Evolutionary conservation across 768 basidiomycete species (phyloP).

Genomic region (Myochromella boudieri): DNA sequence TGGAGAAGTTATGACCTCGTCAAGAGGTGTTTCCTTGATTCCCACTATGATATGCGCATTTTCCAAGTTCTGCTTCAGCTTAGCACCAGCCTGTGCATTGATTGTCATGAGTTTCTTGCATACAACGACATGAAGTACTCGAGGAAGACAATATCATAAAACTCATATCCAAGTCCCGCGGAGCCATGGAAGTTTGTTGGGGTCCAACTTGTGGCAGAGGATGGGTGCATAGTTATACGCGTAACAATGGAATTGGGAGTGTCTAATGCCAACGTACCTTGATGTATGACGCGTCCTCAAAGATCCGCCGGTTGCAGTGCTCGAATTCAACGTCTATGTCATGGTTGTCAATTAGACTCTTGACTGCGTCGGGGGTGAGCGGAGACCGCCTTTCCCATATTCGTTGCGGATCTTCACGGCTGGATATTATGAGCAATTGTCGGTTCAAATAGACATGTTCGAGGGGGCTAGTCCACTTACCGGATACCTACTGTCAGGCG

Average conservation of each 20-base stretch:
- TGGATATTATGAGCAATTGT: constrained; percentile 11
- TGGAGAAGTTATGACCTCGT: constrained; percentile 53
- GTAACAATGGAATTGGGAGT: not conserved
- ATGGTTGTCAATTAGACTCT: constrained; percentile 55
- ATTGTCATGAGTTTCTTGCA: constrained; percentile 4
- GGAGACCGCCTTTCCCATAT: constrained; percentile 90
- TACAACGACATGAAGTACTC: constrained; percentile 1
- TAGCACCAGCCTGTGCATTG: constrained; percentile 71
- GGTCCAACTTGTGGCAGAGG: constrained; percentile 3
- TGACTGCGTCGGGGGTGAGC: constrained; percentile 74
- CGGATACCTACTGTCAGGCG: constrained; percentile 34
- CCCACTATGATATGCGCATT: constrained; percentile 78
- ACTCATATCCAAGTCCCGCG: not conserved
- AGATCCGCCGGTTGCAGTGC: constrained; percentile 75
- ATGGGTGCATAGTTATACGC: not conserved
- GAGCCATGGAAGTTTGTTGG: constrained; percentile 1
- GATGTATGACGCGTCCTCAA: constrained; percentile 58
- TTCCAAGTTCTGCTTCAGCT: constrained; percentile 51
- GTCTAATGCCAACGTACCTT: constrained; percentile 45
- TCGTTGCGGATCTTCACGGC: constrained; percentile 76
- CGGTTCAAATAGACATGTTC: not conserved
- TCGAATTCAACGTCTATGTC: constrained; percentile 73
- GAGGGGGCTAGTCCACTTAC: constrained; percentile 9
- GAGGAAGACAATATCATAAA: not conserved
- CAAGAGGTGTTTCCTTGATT: constrained; percentile 83